phyloP scores from a whole-genome alignment of 306 rosid genomes.

The Lathyrus aphaca region DNA sequence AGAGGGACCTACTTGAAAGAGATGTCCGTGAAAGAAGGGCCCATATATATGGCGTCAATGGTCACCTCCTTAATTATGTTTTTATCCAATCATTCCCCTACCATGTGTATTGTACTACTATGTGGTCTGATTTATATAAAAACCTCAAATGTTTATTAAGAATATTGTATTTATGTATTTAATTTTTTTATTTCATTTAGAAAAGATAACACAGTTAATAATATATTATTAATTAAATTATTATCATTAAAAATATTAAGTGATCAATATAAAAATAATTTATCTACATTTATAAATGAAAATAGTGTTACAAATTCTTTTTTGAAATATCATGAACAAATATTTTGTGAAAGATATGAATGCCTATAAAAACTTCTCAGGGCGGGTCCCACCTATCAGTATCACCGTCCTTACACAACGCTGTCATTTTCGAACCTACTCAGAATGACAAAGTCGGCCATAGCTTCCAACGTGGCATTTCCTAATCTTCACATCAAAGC shows the following conservation, averaged over 20 bases:
- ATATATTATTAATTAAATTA: too few relatives aligned
- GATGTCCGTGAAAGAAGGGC: not conserved
- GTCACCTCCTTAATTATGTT: not conserved
- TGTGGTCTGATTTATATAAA: too few relatives aligned
- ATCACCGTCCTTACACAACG: constrained; percentile 21
- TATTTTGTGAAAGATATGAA: not conserved
- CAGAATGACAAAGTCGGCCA: constrained; percentile 25
- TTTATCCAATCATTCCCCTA: not conserved
- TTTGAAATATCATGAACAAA: too few relatives aligned
- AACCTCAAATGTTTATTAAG: too few relatives aligned
- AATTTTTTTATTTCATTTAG: too few relatives aligned
- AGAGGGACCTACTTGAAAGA: not conserved
- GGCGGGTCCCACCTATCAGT: not conserved
- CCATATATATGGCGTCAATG: not conserved
- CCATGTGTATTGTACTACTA: too few relatives aligned
- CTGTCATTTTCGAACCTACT: constrained; percentile 45
- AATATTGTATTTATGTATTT: too few relatives aligned
- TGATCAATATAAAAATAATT: too few relatives aligned
- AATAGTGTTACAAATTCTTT: too few relatives aligned
- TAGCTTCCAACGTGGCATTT: constrained; percentile 29
- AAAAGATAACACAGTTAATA: too few relatives aligned
- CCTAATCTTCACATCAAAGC: not conserved
- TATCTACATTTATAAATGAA: too few relatives aligned
- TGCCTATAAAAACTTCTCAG: not conserved
- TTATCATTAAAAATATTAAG: too few relatives aligned